Evolutionary conservation across 2,329 filamentous ascomycete species (phyloP), one percentile per base, ranked within the genome.

Genomic region (Aspergillus ochraceus): DNA sequence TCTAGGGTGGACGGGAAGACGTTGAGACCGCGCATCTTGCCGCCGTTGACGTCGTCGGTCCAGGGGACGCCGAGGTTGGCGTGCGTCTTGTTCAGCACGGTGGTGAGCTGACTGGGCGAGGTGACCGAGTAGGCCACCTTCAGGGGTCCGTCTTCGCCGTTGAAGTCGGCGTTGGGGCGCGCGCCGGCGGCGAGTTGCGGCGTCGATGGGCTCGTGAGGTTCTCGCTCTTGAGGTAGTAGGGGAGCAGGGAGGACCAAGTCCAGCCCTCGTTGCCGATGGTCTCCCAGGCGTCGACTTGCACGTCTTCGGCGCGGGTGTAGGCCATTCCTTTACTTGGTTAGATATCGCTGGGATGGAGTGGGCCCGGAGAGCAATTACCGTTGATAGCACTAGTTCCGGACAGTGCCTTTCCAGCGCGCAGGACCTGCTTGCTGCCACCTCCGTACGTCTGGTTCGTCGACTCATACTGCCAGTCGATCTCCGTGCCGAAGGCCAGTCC

Each of bases 311-410:
- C 72, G 24, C 76, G 71, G 17, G 70, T 74, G 54, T 78, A 78
- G 3, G 74, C 66, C 74, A 77, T 75, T 32, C 75, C 76, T 77
- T 19, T 26, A 9, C 3, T 14, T 51, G 26, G 46, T 50, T 53
- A 22, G 52, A 19, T 6, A 19, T 6, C 12, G n/a, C 10, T 50
- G 19, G 2, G 26, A 9, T 53, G 20, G 24, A 47, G 49, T 46
- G 8, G 6, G 1, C 26, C 8, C 5, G 36, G 36, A n/a, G 36
- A 39, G 36, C 6, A 14, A 1, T 1, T 62, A 71, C 74, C 78
- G 61, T 81, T 81, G 55, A 81, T 80, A 4, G 74, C 70, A 49
- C 76, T 80, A 0, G 77, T 77, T 1, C 79, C 80, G 29, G 76
- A 78, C 4, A 81, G 63, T 1, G 76, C 78, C 58, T 78, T 81